phyloP scores from a whole-genome alignment of 129 eudicot species.

The Flaveria bidentis region DNA sequence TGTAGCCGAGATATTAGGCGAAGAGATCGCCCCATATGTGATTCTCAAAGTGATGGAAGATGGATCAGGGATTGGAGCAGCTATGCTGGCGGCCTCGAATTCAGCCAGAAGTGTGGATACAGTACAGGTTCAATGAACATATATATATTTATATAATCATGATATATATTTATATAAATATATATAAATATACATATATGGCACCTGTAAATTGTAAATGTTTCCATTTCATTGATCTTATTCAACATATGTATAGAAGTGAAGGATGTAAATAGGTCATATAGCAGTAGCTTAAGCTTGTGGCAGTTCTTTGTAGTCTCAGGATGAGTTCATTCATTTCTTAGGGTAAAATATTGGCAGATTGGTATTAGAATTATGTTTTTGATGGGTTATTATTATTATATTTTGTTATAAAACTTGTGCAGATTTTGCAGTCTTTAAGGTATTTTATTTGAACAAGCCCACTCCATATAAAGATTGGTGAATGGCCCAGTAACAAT shows the following conservation, averaged over 20 bases:
- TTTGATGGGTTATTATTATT: not conserved
- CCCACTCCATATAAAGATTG: not conserved
- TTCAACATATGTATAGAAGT: constrained; percentile 37
- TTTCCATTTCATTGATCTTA: constrained; percentile 36
- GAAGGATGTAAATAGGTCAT: constrained; percentile 51
- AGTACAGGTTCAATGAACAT: constrained; percentile 58
- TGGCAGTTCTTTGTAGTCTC: constrained; percentile 32
- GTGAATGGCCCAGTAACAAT: not conserved
- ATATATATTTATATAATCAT: constrained; percentile 34
- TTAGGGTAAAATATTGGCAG: constrained; percentile 25
- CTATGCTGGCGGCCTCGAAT: constrained; percentile 84
- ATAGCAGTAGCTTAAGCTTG: constrained; percentile 44
- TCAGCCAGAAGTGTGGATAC: constrained; percentile 57
- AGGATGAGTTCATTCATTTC: constrained; percentile 40
- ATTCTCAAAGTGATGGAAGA: constrained; percentile 70
- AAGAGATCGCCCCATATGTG: constrained; percentile 66
- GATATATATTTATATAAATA: constrained; percentile 29
- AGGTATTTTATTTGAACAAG: not conserved
- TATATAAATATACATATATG: constrained; percentile 27
- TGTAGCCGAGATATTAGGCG: constrained; percentile 78
- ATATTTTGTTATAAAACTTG: not conserved
- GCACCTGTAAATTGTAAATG: constrained; percentile 67
- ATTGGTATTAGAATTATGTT: constrained; percentile 17
- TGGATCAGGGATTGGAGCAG: constrained; percentile 96
- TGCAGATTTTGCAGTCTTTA: not conserved